phyloP scores from a whole-genome alignment of 495 filamentous ascomycete species.

The Trichoderma orchidacearum region DNA sequence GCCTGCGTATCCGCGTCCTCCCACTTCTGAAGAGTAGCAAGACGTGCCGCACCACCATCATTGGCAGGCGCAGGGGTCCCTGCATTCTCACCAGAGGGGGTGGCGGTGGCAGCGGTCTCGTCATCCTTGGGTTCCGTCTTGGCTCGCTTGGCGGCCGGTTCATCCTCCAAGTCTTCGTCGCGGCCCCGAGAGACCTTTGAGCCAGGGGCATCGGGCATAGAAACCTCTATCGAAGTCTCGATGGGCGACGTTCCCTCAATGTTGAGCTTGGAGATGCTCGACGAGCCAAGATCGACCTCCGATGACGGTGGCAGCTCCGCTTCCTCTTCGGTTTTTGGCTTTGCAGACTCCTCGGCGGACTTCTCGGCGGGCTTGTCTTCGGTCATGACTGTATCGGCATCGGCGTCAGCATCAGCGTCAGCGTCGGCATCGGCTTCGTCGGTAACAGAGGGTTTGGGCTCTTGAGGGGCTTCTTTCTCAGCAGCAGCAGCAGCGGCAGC shows the following conservation, averaged over 20 bases:
- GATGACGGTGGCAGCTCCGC: neutral
- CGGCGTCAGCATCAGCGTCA: neutral
- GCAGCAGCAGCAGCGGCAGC: neutral
- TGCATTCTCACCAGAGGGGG: neutral
- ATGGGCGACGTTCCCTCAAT: slow-evolving; percentile 11
- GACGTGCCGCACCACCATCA: slow-evolving; percentile 3
- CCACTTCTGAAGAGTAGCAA: neutral
- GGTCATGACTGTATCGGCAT: neutral
- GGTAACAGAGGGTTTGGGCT: neutral
- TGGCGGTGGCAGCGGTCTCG: neutral
- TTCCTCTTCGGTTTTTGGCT: slow-evolving; percentile 7
- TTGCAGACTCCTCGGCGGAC: slow-evolving; percentile 7
- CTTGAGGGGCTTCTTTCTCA: neutral
- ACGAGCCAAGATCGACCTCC: slow-evolving; percentile 1
- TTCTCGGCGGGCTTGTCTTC: slow-evolving; percentile 11
- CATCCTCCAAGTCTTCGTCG: slow-evolving; percentile 57
- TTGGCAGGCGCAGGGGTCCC: slow-evolving; percentile 3
- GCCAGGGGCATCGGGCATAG: slow-evolving; percentile 17
- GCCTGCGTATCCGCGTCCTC: slow-evolving; percentile 12
- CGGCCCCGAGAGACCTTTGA: slow-evolving; percentile 54
- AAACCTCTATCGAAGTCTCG: slow-evolving; percentile 15
- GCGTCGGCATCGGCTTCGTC: neutral
- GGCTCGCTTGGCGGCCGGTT: slow-evolving; percentile 63
- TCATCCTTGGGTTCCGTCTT: slow-evolving; percentile 36
- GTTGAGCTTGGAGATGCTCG: slow-evolving; percentile 16